phyloP scores from a whole-genome alignment of 192 early-diverging fungal species.

The Coemansia sp. region DNA sequence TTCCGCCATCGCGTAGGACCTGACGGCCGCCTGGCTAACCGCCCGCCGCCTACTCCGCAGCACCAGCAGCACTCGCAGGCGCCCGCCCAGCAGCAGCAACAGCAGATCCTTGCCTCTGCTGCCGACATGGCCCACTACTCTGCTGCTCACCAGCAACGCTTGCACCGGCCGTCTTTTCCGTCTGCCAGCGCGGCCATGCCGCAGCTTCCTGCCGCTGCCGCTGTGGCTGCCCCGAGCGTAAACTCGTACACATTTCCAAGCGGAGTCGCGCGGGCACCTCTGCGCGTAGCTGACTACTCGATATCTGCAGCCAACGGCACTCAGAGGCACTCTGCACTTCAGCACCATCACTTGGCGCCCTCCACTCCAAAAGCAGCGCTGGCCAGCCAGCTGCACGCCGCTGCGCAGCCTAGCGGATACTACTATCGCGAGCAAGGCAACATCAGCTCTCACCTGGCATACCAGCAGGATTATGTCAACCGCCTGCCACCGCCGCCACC shows the following conservation, averaged over 20 bases:
- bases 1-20: slow-evolving; percentile 60
- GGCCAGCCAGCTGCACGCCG: slow-evolving; percentile 9
- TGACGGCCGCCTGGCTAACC: slow-evolving; percentile 33
- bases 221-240: neutral
- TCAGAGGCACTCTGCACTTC: neutral
- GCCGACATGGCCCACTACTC: slow-evolving; percentile 11
- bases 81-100: neutral
- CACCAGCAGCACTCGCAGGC: neutral
- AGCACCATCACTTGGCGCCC: slow-evolving; percentile 1
- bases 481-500: neutral
- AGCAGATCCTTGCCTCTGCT: slow-evolving; percentile 1
- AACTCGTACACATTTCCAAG: slow-evolving; percentile 9
- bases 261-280: slow-evolving; percentile 12
- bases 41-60: slow-evolving; percentile 5
- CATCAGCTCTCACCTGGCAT: slow-evolving; percentile 3
- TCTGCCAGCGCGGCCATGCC: slow-evolving; percentile 2
- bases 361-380: slow-evolving; percentile 2
- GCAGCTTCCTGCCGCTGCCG: slow-evolving; percentile 8
- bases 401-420: slow-evolving; percentile 3
- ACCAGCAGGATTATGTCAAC: neutral
- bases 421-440: slow-evolving; percentile 27
- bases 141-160: slow-evolving; percentile 16
- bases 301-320: slow-evolving; percentile 8
- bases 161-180: slow-evolving; percentile 24
- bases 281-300: slow-evolving; percentile 35